Evolutionary conservation across 139 green algal species (phyloP).

Genomic region (Chlorella sp.): DNA sequence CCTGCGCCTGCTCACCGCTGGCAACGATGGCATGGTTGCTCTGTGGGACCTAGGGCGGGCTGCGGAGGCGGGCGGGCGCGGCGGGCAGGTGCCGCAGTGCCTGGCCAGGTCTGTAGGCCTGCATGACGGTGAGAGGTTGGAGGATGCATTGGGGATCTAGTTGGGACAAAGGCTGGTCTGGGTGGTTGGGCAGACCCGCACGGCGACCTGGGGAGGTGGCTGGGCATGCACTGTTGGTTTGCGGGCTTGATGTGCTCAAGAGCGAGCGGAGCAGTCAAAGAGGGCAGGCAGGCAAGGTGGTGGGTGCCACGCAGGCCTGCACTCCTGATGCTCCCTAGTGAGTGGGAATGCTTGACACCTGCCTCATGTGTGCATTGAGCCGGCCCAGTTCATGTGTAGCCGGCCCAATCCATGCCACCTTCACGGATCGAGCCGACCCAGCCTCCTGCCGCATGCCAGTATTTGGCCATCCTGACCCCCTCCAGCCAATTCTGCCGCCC

Average conservation of each 20-base stretch:
- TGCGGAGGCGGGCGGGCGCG: background rate
- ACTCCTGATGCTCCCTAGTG: no score
- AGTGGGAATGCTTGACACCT: background rate
- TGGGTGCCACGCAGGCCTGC: no score
- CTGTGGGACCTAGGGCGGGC: conserved; percentile 42
- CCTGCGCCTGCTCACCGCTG: conserved; percentile 39
- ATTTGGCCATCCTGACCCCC: no score
- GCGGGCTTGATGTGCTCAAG: background rate
- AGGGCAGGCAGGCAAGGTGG: background rate
- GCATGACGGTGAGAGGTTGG: background rate
- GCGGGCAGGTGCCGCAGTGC: conserved; percentile 6
- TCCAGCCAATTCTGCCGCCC: no score
- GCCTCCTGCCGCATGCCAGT: no score
- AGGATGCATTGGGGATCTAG: no score
- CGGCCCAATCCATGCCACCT: no score
- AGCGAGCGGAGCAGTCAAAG: background rate
- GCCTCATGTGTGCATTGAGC: no score
- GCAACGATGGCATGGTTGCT: conserved; percentile 46
- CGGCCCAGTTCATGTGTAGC: no score
- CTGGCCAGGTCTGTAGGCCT: background rate
- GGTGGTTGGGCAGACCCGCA: background rate
- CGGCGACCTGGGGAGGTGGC: background rate
- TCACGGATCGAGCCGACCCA: no score
- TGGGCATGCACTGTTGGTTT: no score
- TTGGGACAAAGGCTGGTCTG: background rate